These are phyloP conservation scores for Obelidium mucronatum DNA, from an alignment of 192 early-diverging fungal species.

Conservation along the genomic window DNA sequence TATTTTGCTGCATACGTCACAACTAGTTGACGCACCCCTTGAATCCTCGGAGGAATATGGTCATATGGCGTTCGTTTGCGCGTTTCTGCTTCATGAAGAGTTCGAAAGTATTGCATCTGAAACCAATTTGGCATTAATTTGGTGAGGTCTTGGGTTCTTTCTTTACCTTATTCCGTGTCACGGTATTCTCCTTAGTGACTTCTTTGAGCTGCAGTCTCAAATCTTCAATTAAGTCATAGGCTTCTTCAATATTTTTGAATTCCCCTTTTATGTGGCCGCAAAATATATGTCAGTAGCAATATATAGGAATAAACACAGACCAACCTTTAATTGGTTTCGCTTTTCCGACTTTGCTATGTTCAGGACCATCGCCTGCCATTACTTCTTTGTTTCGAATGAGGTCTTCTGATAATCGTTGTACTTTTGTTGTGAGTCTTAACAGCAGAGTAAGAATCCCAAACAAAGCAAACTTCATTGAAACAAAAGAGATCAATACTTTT, in stretches of 20 bases:
- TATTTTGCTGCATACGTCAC: too few species aligned
- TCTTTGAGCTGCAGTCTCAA: conserved; percentile 44
- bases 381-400: conserved; percentile 37
- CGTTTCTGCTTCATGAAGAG: conserved; percentile 62
- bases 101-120: conserved; percentile 54
- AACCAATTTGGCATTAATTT: neutral
- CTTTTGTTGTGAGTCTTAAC: conserved; percentile 55
- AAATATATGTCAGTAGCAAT: neutral
- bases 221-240: conserved; percentile 46
- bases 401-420: conserved; percentile 55
- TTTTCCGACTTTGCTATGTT: neutral
- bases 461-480: too few species aligned
- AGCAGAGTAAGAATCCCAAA: too few species aligned
- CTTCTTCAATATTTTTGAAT: conserved; percentile 44
- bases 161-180: conserved; percentile 50
- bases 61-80: conserved; percentile 55
- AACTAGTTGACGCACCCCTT: conserved; percentile 24
- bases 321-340: conserved; percentile 29
- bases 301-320: neutral
- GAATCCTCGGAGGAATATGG: conserved; percentile 62
- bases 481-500: conserved; percentile 49
- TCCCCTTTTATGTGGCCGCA: conserved; percentile 10
- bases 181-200: conserved; percentile 49
- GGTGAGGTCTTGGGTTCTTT: neutral
- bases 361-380: conserved; percentile 9